These are phyloP conservation scores for Pseudotsuga menziesii DNA, from an alignment of 75 land plant species.

Conservation along the genomic window DNA sequence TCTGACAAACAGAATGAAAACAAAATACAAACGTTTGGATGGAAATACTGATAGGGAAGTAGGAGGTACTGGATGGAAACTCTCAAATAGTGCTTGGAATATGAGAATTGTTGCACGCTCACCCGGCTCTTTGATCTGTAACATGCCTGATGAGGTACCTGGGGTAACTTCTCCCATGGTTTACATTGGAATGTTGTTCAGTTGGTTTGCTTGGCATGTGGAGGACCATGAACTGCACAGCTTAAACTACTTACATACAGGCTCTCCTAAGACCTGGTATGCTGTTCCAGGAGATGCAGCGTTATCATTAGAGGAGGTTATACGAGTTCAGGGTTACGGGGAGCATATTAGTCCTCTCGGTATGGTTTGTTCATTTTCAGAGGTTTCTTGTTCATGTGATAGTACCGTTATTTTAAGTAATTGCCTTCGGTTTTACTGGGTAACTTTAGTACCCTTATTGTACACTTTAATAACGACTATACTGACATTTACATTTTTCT, in stretches of 20 bases:
- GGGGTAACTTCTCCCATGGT: conserved; percentile 99
- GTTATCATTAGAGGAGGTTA: conserved; percentile 60
- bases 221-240: conserved; percentile 99
- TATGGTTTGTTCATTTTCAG: conserved; percentile 12
- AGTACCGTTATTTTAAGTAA: neutral
- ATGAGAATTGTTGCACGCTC: conserved; percentile 84
- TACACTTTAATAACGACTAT: neutral
- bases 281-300: conserved; percentile 81
- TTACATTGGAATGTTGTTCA: conserved; percentile 98
- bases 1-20: neutral
- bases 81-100: conserved; percentile 94
- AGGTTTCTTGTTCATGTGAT: neutral
- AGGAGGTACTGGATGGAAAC: conserved; percentile 70
- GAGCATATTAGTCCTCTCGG: conserved; percentile 47
- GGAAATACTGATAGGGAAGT: conserved; percentile 21
- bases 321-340: conserved; percentile 56
- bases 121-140: conserved; percentile 87
- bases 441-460: neutral
- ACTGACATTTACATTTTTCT: conserved; percentile 5
- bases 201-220: conserved; percentile 99
- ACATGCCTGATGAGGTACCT: conserved; percentile 96
- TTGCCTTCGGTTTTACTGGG: neutral
- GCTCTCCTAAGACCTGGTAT: conserved; percentile 92
- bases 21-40: neutral
- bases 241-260: conserved; percentile 75